Evolutionary conservation across 2,329 filamentous ascomycete species (phyloP).

Genomic region (Microsporum audouinii): DNA sequence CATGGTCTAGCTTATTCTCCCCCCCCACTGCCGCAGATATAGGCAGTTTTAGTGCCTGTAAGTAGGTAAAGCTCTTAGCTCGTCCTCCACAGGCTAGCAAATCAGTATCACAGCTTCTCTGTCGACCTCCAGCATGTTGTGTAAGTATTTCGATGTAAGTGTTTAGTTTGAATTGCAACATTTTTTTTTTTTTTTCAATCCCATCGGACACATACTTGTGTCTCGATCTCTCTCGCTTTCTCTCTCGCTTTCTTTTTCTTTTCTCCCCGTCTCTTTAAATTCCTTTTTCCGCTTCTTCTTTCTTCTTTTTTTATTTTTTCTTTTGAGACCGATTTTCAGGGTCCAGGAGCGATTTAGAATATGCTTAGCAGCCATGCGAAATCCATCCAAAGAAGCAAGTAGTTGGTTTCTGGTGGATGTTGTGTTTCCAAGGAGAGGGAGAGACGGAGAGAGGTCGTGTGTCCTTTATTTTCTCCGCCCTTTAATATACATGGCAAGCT

Average conservation of each 20-base stretch:
- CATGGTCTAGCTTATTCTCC: background rate
- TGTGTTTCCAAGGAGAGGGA: background rate
- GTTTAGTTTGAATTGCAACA: background rate
- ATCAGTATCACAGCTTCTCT: background rate
- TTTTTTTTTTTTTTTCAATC: background rate
- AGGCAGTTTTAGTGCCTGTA: background rate
- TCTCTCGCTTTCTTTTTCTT: background rate
- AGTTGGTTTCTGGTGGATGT: background rate
- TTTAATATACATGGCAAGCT: background rate
- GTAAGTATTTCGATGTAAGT: background rate
- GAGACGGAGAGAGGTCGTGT: background rate
- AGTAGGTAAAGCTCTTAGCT: background rate
- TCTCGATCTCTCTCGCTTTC: background rate
- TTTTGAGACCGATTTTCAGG: background rate
- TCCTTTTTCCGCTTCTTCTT: background rate
- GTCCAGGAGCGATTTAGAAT: background rate
- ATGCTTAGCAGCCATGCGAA: slow-evolving; percentile 1
- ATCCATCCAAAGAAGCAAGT: background rate
- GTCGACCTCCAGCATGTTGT: background rate
- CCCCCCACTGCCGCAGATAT: background rate
- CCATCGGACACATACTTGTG: background rate
- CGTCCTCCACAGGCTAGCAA: background rate
- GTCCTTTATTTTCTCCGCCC: background rate
- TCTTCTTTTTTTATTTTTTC: background rate
- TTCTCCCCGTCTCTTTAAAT: background rate